These are phyloP conservation scores for Lithospermum erythrorhizon DNA, from an alignment of 257 asterid species.

Conservation along the genomic window DNA sequence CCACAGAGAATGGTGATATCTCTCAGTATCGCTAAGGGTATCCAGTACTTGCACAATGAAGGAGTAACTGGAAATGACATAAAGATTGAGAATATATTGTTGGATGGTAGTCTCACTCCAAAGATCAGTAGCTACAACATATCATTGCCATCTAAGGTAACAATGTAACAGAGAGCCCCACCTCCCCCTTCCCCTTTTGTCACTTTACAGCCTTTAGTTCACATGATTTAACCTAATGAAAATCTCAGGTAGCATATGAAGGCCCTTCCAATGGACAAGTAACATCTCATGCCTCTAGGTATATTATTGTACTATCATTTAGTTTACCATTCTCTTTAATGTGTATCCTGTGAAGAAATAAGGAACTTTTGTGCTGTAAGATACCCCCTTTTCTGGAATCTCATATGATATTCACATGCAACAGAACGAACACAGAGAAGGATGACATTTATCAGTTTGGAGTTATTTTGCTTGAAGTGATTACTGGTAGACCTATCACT, in stretches of 20 bases:
- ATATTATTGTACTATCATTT: neutral
- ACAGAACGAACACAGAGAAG: constrained; percentile 51
- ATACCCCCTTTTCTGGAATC: neutral
- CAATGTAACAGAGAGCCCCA: neutral
- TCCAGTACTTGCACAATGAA: constrained; percentile 70
- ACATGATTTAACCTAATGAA: neutral
- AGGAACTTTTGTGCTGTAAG: constrained; percentile 70
- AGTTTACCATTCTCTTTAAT: neutral
- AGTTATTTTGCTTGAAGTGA: constrained; percentile 50
- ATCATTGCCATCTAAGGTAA: constrained; percentile 61
- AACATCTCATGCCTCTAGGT: constrained; percentile 24
- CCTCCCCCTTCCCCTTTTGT: neutral
- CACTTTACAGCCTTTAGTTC: neutral
- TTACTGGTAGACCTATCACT: constrained; percentile 54
- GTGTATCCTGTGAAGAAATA: neutral
- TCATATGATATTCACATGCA: neutral
- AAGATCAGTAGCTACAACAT: constrained; percentile 75
- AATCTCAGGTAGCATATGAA: constrained; percentile 57
- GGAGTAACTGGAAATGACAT: constrained; percentile 76
- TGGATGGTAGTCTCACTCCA: constrained; percentile 68
- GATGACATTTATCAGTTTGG: constrained; percentile 83
- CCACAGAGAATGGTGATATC: constrained; percentile 82
- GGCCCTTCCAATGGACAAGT: constrained; percentile 48
- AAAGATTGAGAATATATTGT: constrained; percentile 54
- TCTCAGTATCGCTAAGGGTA: constrained; percentile 79